Conservation (phyloP, 116 monocot species). For the Dioscorea cayenensis region DNA sequence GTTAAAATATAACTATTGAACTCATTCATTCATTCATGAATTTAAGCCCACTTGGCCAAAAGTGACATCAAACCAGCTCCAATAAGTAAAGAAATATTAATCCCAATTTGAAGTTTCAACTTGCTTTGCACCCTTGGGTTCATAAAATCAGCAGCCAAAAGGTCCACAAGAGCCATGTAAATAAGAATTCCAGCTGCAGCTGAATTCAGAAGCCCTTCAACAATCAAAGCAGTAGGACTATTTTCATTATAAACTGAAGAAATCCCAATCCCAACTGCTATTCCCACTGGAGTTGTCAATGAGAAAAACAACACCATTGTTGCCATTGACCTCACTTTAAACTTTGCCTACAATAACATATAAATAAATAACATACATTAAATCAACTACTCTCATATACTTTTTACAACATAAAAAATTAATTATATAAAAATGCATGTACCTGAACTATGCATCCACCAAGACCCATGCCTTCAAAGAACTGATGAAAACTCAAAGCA, state of each 20-base stretch:
- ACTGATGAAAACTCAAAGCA: conserved; percentile 54
- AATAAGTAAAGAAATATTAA: neutral
- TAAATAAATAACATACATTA: too few species aligned
- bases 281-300: conserved; percentile 6
- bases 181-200: conserved; percentile 8
- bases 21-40: neutral
- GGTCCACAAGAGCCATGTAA: conserved; percentile 13
- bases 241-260: conserved; percentile 8
- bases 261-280: conserved; percentile 3
- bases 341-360: conserved; percentile 3
- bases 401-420: too few species aligned
- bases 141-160: conserved; percentile 13
- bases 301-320: conserved; percentile 7
- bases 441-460: conserved; percentile 67
- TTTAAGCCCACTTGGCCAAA: conserved; percentile 9
- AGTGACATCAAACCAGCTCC: conserved; percentile 11
- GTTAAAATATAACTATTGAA: too few species aligned
- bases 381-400: too few species aligned
- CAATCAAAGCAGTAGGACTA: conserved; percentile 7
- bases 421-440: neutral
- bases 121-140: conserved; percentile 5
- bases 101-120: neutral
- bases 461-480: conserved; percentile 58
- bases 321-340: neutral
- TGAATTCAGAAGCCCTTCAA: conserved; percentile 7